These are phyloP conservation scores for Bipolaris zeicola DNA, from an alignment of 2,329 filamentous ascomycete species.

Conservation along the genomic window DNA sequence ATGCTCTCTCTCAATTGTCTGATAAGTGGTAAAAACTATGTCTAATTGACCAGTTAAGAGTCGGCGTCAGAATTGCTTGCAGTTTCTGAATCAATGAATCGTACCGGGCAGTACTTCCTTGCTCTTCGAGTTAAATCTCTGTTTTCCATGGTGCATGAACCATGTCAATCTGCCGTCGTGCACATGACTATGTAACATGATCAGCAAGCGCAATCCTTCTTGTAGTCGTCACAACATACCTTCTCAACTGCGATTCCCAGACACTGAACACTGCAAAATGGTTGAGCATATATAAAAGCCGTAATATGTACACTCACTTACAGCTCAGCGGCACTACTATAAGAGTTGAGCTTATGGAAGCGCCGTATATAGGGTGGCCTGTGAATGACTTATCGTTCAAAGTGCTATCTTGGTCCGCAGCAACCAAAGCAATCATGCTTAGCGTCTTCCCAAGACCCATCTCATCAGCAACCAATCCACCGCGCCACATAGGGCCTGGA, in stretches of 20 bases:
- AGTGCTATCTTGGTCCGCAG: slow-evolving; percentile 2
- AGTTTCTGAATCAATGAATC: neutral
- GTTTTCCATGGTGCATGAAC: neutral
- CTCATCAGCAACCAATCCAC: slow-evolving; percentile 19
- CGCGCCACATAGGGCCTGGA: neutral
- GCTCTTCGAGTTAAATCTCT: neutral
- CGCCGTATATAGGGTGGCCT: neutral
- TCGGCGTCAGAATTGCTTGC: neutral
- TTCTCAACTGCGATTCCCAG: neutral
- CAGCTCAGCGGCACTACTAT: neutral
- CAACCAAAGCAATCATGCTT: slow-evolving; percentile 20
- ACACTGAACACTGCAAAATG: neutral
- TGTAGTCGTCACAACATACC: neutral
- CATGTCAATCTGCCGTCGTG: neutral
- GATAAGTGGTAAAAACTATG: neutral
- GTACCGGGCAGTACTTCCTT: neutral
- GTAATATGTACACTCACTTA: neutral
- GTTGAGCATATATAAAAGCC: neutral
- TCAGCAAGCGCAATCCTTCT: neutral
- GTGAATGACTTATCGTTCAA: neutral
- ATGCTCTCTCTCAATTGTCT: neutral
- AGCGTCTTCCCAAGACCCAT: slow-evolving; percentile 27
- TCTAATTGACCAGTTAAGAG: neutral
- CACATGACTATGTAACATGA: neutral
- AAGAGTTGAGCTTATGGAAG: neutral